Evolutionary conservation across 2,329 filamentous ascomycete species (phyloP), one percentile per base, ranked within the genome.

Genomic region (Fusarium napiforme): DNA sequence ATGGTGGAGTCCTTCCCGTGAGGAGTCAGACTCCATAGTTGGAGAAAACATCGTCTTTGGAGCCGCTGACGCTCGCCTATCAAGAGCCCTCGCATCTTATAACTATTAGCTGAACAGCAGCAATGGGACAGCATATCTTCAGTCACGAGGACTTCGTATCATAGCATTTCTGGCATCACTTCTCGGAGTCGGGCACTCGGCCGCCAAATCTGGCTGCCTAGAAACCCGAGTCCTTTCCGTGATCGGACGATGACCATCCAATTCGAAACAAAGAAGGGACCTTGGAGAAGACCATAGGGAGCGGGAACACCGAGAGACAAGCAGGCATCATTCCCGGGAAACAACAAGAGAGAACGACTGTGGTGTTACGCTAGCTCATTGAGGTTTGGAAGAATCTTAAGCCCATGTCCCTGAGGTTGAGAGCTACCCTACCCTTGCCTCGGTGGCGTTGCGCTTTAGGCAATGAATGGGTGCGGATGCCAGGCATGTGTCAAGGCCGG

Each of bases 291-390:
- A 40, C 60, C 58, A 60, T 64, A 75, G 66, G 64, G 64, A 61
- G 69, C 76, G 76, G 76, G 60, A 78, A 78, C 76, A 78, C 76
- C 76, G 76, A 78, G 67, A 72, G 75, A 64, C 74, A 74, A 57
- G 73, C 74, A 74, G 50, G 73, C 62, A 71, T 77, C 73, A 78
- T 77, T 78, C 73, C 74, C 76, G 76, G 67, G 42, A 68, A 71
- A 75, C 65, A 73, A 63, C 64, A 62, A 49, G 21, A 55, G 45
- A 58, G 47, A 72, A 55, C 47, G 28, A 32, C 32, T 16, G 21
- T 55, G 50, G 15, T 59, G 30, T n/a, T 50, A 60, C 63, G 57
- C 72, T 73, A 73, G 47, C 66, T 70, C 14, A 18, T 69, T 69
- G 52, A 62, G 45, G 71, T 39, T 62, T 67, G 61, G 66, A 55